Conservation (phyloP, 257 asterid species). For the Cynanchum wilfordii region DNA sequence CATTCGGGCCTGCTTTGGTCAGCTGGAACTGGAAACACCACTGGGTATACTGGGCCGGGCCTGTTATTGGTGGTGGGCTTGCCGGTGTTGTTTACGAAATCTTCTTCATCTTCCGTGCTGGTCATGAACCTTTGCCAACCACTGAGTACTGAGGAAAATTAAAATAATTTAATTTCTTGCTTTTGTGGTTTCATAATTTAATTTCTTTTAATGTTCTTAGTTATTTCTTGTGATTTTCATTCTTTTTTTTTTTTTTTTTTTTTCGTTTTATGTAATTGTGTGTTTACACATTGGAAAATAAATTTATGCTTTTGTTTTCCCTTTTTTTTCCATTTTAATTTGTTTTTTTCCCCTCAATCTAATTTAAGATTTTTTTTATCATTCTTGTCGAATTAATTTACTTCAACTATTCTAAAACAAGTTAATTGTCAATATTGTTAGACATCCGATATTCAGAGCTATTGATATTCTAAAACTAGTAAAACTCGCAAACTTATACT, state of each 20-base stretch:
- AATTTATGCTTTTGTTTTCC: neutral
- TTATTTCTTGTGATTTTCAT: neutral
- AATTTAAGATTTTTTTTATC: neutral
- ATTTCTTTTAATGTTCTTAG: neutral
- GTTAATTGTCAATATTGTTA: too few relatives aligned
- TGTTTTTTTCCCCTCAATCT: too few relatives aligned
- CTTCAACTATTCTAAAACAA: too few relatives aligned
- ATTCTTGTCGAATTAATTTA: too few relatives aligned
- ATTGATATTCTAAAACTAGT: too few relatives aligned
- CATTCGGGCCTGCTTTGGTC: conserved; percentile 64
- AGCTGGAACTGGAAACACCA: conserved; percentile 59
- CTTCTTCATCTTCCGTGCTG: conserved; percentile 40
- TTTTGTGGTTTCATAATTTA: neutral
- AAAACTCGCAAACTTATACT: too few relatives aligned
- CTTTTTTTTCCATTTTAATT: neutral
- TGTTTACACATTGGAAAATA: neutral
- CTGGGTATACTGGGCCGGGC: conserved; percentile 85
- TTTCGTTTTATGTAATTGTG: neutral
- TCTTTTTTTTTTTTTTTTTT: neutral
- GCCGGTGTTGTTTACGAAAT: conserved; percentile 62
- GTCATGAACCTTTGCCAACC: conserved; percentile 49
- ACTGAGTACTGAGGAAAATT: conserved; percentile 14
- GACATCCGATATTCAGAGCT: too few relatives aligned
- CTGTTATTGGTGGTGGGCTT: conserved; percentile 51
- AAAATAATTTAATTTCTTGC: too few relatives aligned